Evolutionary conservation across 1,284 basidiomycete genomes (phyloP), one percentile per base, ranked within the genome.

Genomic region (Malassezia cuniculi): DNA sequence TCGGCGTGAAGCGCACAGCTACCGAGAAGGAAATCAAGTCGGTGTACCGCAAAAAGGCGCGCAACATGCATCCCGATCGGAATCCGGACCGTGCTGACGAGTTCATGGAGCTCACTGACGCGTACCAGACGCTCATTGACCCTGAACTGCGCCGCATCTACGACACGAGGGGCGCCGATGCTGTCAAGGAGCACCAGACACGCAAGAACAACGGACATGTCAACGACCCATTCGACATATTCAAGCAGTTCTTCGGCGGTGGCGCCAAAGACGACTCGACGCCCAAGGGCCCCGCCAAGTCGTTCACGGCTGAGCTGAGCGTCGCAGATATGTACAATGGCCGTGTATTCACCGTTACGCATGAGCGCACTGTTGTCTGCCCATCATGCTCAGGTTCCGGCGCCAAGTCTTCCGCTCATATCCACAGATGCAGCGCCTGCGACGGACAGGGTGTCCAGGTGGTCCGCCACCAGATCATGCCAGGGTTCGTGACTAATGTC

Each of bases 41-140:
- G 7, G 56, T 60, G 6, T 66, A 66, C 32, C 51, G 63, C 8
- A 60, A 57, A 34, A 44, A 52, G 16, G 61, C 61, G 12, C 61
- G 60, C 28, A 56, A 59, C 32, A 52, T 66, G 14, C 63, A 66
- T 33, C 63, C 63, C 0, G 63, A 66, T 50, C 65, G 65, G 39
- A 55, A 65, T 38, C 63, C 63, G 4, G 63, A 66, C 33, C 61
- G 61, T 47, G 52, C 57, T 19, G 47, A 50, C 22, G 60, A 62
- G 45, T 66, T 66, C 12, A 54, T 66, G 66, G 72, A 68, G 78
- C 47, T 66, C 18, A 57, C 55, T 25, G 63, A 66, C 26, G 63
- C 63, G 8, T 66, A 66, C 31, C 61, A 66, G 41, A 47, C 51
- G 7, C 49, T 66, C 9, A 52, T 50, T 22, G 63, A 66, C 24